These are phyloP conservation scores for Helotiales sp. DNA, from an alignment of 2,329 filamentous ascomycete genomes.

Conservation along the genomic window DNA sequence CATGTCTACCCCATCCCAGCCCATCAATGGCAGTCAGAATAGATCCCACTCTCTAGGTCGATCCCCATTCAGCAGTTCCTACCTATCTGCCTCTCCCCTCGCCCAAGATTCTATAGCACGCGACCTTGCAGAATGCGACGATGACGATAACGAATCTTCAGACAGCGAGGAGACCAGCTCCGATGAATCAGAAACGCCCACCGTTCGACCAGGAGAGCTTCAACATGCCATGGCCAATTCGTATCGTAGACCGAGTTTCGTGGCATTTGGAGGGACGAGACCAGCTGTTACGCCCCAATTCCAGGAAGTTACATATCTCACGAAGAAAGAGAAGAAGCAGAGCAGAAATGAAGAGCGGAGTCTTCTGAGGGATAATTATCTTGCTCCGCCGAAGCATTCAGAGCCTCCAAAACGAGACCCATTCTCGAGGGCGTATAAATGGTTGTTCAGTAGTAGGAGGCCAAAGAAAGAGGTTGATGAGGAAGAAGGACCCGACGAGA, in stretches of 20 bases:
- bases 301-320: slow-evolving; percentile 48
- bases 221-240: slow-evolving; percentile 57
- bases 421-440: slow-evolving; percentile 41
- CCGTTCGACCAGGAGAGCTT: slow-evolving; percentile 34
- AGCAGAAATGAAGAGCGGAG: slow-evolving; percentile 59
- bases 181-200: slow-evolving; percentile 42
- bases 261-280: slow-evolving; percentile 70
- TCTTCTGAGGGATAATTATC: slow-evolving; percentile 63
- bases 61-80: slow-evolving; percentile 47
- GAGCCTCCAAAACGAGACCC: slow-evolving; percentile 36
- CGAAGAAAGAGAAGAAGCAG: slow-evolving; percentile 54
- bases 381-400: slow-evolving; percentile 61
- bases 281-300: slow-evolving; percentile 64
- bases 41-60: slow-evolving; percentile 29
- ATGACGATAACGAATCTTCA: slow-evolving; percentile 51
- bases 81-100: slow-evolving; percentile 62
- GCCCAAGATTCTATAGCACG: slow-evolving; percentile 65
- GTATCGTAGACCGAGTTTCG: slow-evolving; percentile 76
- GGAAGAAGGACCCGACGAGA: slow-evolving; percentile 37
- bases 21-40: slow-evolving; percentile 20
- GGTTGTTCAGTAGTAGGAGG: slow-evolving; percentile 58
- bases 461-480: slow-evolving; percentile 42
- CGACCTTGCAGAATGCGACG: slow-evolving; percentile 65
- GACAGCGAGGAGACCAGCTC: slow-evolving; percentile 40
- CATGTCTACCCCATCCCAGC: slow-evolving; percentile 29